These are phyloP conservation scores for Rehmannia glutinosa DNA, from an alignment of 257 asterid genomes.

Conservation along the genomic window DNA sequence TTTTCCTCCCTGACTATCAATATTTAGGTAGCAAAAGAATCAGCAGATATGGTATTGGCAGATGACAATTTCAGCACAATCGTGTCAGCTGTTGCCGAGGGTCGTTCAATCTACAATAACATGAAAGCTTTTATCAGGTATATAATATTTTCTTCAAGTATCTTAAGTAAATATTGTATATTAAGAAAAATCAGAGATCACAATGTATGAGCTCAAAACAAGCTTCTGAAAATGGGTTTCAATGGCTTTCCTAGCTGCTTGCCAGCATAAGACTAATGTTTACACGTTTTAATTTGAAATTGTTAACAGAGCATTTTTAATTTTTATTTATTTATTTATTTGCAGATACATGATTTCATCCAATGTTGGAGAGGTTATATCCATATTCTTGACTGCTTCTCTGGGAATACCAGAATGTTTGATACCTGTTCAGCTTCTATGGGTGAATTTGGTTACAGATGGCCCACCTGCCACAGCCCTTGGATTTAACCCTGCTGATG, in stretches of 20 bases:
- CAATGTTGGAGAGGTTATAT: constrained; percentile 82
- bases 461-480: constrained; percentile 99
- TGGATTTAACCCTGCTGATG: constrained; percentile 88
- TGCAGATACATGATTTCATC: constrained; percentile 94
- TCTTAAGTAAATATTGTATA: background rate
- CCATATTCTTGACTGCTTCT: constrained; percentile 83
- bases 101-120: constrained; percentile 86
- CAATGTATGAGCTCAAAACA: background rate
- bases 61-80: constrained; percentile 94
- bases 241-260: no score
- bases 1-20: background rate
- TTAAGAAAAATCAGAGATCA: background rate
- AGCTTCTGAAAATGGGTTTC: no score
- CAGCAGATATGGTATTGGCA: constrained; percentile 89
- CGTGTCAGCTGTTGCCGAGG: constrained; percentile 82
- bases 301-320: background rate
- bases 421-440: constrained; percentile 88
- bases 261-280: no score
- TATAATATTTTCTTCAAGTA: background rate
- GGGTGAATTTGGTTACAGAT: constrained; percentile 93
- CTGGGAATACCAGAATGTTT: constrained; percentile 84
- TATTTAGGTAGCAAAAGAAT: constrained; percentile 78
- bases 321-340: background rate
- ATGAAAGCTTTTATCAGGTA: constrained; percentile 96
- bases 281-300: no score